A percentile compares a stretch with the other conserved stretches of the same genome.
Conservation (phyloP, 805 yeast species). For the Starmerella vaccinii region DNA sequence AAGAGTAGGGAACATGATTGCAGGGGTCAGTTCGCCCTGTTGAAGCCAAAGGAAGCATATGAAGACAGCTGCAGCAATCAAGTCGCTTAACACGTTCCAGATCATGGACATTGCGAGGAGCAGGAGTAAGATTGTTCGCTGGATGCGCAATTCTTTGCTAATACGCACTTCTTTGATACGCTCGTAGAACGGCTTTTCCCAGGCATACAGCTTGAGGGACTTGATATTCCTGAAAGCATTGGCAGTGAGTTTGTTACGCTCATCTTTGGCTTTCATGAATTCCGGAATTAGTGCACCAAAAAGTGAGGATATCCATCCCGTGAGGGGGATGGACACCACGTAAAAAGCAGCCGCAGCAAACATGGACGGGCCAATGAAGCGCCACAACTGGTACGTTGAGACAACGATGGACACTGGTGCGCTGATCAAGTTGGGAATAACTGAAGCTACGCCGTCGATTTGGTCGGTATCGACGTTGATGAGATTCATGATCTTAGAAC, state of each 20-base stretch:
- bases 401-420: constrained; percentile 78
- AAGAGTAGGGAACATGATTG: constrained; percentile 62
- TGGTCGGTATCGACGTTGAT: constrained; percentile 90
- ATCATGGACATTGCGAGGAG: constrained; percentile 39
- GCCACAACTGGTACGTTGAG: constrained; percentile 62
- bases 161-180: constrained; percentile 64
- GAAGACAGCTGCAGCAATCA: constrained; percentile 82
- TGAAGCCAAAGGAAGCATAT: constrained; percentile 60
- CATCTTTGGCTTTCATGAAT: constrained; percentile 82
- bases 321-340: constrained; percentile 65
- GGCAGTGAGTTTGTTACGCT: constrained; percentile 74
- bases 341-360: constrained; percentile 79
- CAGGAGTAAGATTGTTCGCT: constrained; percentile 50
- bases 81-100: constrained; percentile 60
- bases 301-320: constrained; percentile 51
- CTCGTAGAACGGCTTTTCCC: constrained; percentile 81
- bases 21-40: constrained; percentile 65
- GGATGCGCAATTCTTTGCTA: constrained; percentile 69
- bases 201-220: constrained; percentile 84
- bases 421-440: constrained; percentile 71
- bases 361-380: constrained; percentile 72
- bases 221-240: constrained; percentile 84
- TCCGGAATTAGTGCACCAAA: constrained; percentile 55
- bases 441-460: constrained; percentile 65
- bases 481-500: constrained; percentile 86